phyloP scores from a whole-genome alignment of 352 stramenopile genomes.

The Phytophthora chlamydospora region DNA sequence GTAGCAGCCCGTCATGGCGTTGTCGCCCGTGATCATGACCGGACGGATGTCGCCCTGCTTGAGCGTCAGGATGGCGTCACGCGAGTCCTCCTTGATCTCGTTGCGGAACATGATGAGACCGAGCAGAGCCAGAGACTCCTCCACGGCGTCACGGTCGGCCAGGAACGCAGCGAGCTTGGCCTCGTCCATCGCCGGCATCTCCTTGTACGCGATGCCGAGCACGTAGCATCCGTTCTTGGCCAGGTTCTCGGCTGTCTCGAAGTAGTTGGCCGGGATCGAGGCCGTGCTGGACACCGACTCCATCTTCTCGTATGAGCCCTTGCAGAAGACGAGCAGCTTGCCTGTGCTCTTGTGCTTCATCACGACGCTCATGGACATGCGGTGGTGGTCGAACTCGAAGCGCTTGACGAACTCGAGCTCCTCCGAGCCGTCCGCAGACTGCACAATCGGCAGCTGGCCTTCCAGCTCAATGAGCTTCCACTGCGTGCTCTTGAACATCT shows the following conservation, averaged over 20 bases:
- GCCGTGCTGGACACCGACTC: conserved; percentile 52
- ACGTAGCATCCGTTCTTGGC: conserved; percentile 90
- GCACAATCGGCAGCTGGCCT: conserved; percentile 48
- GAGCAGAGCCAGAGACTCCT: conserved; percentile 72
- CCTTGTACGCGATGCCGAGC: conserved; percentile 79
- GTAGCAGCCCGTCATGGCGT: conserved; percentile 80
- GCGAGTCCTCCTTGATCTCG: conserved; percentile 85
- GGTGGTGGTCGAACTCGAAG: conserved; percentile 93
- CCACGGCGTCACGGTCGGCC: conserved; percentile 74
- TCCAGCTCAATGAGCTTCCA: conserved; percentile 71
- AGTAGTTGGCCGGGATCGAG: conserved; percentile 79
- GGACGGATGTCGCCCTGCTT: conserved; percentile 74
- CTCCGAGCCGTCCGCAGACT: conserved; percentile 47
- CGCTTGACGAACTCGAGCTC: conserved; percentile 85
- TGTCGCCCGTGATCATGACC: conserved; percentile 92
- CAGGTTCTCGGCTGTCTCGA: conserved; percentile 52
- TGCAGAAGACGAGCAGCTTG: conserved; percentile 83
- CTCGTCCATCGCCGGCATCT: conserved; percentile 46
- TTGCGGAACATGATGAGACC: conserved; percentile 93
- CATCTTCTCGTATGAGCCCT: conserved; percentile 91
- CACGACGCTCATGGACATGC: conserved; percentile 92
- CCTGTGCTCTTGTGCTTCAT: conserved; percentile 65
- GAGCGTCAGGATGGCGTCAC: conserved; percentile 77
- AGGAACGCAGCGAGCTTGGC: conserved; percentile 47
- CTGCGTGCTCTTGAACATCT: conserved; percentile 83